Evolutionary conservation across 83 land plant genomes (phyloP).

Genomic region (Thuja plicata): DNA sequence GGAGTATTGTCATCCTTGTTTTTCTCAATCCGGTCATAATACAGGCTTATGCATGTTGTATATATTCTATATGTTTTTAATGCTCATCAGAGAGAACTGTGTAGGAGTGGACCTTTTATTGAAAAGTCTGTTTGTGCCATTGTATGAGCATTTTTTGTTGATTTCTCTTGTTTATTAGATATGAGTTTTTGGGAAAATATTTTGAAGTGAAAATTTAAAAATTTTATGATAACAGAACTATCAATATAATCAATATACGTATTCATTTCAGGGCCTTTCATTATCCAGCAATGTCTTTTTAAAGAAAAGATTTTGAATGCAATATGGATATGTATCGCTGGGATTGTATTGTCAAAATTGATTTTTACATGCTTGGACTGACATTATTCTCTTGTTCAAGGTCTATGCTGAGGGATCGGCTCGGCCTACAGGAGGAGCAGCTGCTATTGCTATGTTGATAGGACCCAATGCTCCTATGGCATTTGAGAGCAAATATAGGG

Average conservation of each 20-base stretch:
- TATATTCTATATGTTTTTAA: not conserved
- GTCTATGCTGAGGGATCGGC: constrained; percentile 99
- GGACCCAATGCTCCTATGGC: constrained; percentile 95
- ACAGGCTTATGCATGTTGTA: not conserved
- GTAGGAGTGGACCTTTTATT: not conserved
- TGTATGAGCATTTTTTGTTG: not conserved
- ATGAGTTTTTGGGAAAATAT: not conserved
- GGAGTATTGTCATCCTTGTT: not conserved
- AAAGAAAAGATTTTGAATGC: not conserved
- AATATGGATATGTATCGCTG: not conserved
- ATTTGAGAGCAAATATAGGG: constrained; percentile 78
- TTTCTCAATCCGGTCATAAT: not conserved
- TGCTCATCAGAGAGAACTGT: not conserved
- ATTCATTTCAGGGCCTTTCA: not conserved
- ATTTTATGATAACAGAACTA: not conserved
- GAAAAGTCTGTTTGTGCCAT: not conserved
- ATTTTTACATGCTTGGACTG: not conserved
- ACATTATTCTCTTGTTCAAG: constrained; percentile 26
- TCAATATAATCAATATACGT: not conserved
- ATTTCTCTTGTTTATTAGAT: not conserved
- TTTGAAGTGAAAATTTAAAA: not conserved
- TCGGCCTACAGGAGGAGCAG: constrained; percentile 98
- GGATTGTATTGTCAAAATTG: not conserved
- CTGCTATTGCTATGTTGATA: constrained; percentile 96
- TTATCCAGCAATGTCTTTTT: not conserved